Evolutionary conservation across 192 early-diverging fungal genomes (phyloP), one percentile per base, ranked within the genome.

Genomic region (Dissophora ornata): DNA sequence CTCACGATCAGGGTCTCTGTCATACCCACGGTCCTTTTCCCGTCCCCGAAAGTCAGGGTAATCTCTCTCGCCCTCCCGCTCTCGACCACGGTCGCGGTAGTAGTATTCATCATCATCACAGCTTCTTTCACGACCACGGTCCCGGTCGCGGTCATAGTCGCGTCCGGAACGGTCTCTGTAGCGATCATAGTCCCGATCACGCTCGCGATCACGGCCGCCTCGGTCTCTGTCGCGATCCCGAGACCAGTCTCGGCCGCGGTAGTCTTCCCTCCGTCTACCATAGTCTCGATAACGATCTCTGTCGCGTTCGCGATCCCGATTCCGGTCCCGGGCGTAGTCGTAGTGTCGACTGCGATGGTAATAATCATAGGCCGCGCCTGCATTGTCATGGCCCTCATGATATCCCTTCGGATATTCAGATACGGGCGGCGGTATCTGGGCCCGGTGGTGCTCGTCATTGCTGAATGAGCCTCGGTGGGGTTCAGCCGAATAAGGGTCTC

Each of bases 81-180:
- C 62, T 22, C 55, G 71, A 9, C 38, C 49, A 22, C 64, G 44
- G 5, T 77, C 54, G 12, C 71, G 71, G 38, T 67, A 49, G 38
- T 77, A 77, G 22, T 67, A 50, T 8, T 67, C 71, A 6, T 77
- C 71, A 10, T 65, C 71, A 30, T 62, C 71, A 62, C 56, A 62
- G 29, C 63, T 66, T 33, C 71, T 51, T 4, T 77, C 71, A 2
- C 71, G 71, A 30, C 44, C 71, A 25, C 64, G 54, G 0, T 54
- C 62, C 25, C 63, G 22, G 21, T 50, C 54, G 22, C 69, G 69
- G 2, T 67, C 64, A 67, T 71, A 57, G 15, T 63, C 69, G 24
- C 73, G 51, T 51, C 73, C 64, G 42, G 63, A 48, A 11, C 64
- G 57, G 2, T 77, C 73, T 42, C 64, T 34, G 28, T 77, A 67